These are phyloP conservation scores for Phycomyces blakesleeanus DNA, from an alignment of 192 early-diverging fungal genomes.

Conservation along the genomic window DNA sequence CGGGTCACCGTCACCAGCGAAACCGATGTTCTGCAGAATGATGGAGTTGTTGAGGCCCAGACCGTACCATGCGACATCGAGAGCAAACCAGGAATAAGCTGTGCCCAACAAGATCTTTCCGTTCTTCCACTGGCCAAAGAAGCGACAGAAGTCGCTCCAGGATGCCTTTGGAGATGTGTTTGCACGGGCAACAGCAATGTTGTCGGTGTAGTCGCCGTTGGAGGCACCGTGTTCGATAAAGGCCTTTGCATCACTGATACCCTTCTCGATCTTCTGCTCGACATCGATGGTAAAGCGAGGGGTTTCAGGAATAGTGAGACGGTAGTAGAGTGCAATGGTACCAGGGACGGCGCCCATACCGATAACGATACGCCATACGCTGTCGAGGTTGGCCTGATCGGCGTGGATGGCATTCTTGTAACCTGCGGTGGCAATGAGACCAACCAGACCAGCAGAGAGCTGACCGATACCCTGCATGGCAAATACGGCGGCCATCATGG, in stretches of 20 bases:
- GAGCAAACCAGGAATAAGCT: constrained; percentile 70
- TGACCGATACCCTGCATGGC: constrained; percentile 94
- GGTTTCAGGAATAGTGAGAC: constrained; percentile 90
- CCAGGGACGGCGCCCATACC: constrained; percentile 84
- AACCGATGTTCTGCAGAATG: constrained; percentile 70
- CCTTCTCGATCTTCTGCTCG: constrained; percentile 65
- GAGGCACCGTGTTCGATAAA: constrained; percentile 40
- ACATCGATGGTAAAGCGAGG: constrained; percentile 80
- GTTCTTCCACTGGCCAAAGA: constrained; percentile 82
- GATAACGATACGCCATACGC: constrained; percentile 89
- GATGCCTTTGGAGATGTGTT: constrained; percentile 34
- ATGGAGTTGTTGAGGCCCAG: constrained; percentile 79
- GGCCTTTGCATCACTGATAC: constrained; percentile 43
- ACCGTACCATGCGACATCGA: constrained; percentile 81
- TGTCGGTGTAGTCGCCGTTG: constrained; percentile 43
- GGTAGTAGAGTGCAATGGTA: constrained; percentile 83
- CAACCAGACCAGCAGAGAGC: constrained; percentile 73
- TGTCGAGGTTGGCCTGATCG: constrained; percentile 65
- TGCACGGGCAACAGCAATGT: constrained; percentile 29
- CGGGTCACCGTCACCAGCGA: constrained; percentile 38
- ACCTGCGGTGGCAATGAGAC: constrained; percentile 65
- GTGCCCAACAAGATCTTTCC: constrained; percentile 76
- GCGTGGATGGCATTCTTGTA: constrained; percentile 65
- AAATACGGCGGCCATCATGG: constrained; percentile 88
- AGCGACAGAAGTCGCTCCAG: constrained; percentile 52